These are phyloP conservation scores for Mucor saturninus DNA, from an alignment of 371 early-diverging fungal species.

Conservation along the genomic window DNA sequence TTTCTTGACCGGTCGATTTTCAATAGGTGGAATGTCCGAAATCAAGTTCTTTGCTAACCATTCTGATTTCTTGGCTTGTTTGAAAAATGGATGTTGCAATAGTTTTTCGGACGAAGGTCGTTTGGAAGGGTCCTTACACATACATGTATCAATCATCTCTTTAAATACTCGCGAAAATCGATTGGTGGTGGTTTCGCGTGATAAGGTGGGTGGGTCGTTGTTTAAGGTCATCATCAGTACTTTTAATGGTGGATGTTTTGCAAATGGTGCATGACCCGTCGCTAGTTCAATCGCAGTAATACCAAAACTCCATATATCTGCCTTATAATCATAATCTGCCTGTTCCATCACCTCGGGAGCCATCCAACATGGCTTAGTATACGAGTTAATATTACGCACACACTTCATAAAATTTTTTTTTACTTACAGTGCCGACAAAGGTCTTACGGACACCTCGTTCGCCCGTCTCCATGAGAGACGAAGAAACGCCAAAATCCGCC, in stretches of 20 bases:
- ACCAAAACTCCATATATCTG: slow-evolving; percentile 92
- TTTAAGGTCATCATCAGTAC: slow-evolving; percentile 86
- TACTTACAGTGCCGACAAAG: slow-evolving; percentile 57
- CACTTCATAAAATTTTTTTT: neutral
- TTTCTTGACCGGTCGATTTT: slow-evolving; percentile 57
- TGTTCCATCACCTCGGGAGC: slow-evolving; percentile 77
- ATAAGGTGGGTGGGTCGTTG: slow-evolving; percentile 86
- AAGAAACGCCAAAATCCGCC: slow-evolving; percentile 92
- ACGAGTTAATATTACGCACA: neutral
- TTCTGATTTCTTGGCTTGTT: slow-evolving; percentile 72
- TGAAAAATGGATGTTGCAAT: slow-evolving; percentile 80
- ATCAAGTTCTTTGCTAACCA: slow-evolving; percentile 69
- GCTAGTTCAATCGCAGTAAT: slow-evolving; percentile 89
- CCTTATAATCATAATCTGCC: slow-evolving; percentile 82
- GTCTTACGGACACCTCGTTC: slow-evolving; percentile 81
- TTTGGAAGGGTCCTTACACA: slow-evolving; percentile 80
- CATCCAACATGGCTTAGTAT: slow-evolving; percentile 81
- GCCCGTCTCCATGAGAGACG: slow-evolving; percentile 78
- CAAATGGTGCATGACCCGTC: slow-evolving; percentile 89
- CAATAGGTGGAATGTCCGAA: slow-evolving; percentile 70
- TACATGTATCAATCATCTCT: slow-evolving; percentile 87
- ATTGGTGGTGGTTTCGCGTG: slow-evolving; percentile 73
- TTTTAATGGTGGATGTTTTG: slow-evolving; percentile 84
- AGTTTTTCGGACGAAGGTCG: slow-evolving; percentile 83
- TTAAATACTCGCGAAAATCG: slow-evolving; percentile 79